These are phyloP conservation scores for Lolium multiflorum DNA, from an alignment of 176 grass and related monocot genomes.

Conservation along the genomic window DNA sequence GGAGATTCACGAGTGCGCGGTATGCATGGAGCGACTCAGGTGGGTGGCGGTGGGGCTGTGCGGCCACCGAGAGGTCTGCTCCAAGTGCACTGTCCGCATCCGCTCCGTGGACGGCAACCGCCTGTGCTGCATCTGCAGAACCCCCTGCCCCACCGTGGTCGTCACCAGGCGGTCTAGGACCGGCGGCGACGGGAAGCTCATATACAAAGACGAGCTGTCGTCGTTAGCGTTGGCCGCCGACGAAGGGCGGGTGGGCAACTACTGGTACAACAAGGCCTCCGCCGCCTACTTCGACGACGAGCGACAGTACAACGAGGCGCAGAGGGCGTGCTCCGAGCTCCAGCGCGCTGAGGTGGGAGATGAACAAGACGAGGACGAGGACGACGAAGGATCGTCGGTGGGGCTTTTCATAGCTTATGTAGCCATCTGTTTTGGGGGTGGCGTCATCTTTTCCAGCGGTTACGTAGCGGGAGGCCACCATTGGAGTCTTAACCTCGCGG, in stretches of 20 bases:
- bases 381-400: neutral
- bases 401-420: neutral
- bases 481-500: neutral
- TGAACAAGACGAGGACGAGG: neutral
- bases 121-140: slow-evolving; percentile 13
- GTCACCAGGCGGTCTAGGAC: neutral
- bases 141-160: neutral
- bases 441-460: neutral
- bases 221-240: neutral
- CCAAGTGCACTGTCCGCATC: neutral
- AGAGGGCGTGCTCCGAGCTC: neutral
- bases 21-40: slow-evolving; percentile 8
- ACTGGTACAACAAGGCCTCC: neutral
- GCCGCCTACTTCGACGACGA: neutral
- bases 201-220: neutral
- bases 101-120: neutral
- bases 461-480: neutral
- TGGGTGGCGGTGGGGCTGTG: slow-evolving; percentile 6
- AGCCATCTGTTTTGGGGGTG: neutral
- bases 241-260: neutral
- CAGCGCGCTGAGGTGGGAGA: neutral
- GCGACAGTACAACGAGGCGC: neutral
- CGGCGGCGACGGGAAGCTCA: neutral
- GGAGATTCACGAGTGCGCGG: neutral
- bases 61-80: slow-evolving; percentile 6